These are phyloP conservation scores for Yamadazyma kitorensis DNA, from an alignment of 805 yeast genomes.

Conservation along the genomic window DNA sequence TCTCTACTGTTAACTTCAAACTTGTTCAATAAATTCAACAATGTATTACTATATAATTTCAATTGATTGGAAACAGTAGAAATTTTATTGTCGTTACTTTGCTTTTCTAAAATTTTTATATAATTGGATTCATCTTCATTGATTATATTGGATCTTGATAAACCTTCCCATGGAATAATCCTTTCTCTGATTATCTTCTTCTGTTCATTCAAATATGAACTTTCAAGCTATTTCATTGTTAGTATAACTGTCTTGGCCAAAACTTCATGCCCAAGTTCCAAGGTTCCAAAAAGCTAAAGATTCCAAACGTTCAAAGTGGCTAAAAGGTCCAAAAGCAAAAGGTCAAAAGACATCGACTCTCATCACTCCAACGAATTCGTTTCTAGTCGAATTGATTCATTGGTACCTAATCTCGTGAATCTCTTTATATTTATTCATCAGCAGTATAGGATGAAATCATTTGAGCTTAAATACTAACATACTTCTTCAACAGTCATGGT, in stretches of 20 bases:
- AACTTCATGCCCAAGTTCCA: no score
- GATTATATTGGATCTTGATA: conserved; percentile 69
- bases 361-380: neutral
- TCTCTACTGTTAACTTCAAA: conserved; percentile 45
- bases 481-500: conserved; percentile 8
- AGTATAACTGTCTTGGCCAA: conserved; percentile 3
- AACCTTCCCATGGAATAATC: conserved; percentile 90
- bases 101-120: conserved; percentile 52
- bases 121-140: conserved; percentile 65
- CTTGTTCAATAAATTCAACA: conserved; percentile 53
- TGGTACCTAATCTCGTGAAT: neutral
- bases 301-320: no score
- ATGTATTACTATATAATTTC: conserved; percentile 51
- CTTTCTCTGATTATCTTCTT: conserved; percentile 69
- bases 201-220: conserved; percentile 62
- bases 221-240: conserved; percentile 43
- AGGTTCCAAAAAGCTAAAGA: no score
- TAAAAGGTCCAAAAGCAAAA: no score
- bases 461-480: no score
- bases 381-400: no score
- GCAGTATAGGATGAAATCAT: neutral
- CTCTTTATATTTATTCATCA: neutral
- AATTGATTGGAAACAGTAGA: conserved; percentile 42
- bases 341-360: neutral
- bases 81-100: conserved; percentile 40